Evolutionary conservation across 129 eudicot genomes (phyloP).

Genomic region (Artemisia tridentata): DNA sequence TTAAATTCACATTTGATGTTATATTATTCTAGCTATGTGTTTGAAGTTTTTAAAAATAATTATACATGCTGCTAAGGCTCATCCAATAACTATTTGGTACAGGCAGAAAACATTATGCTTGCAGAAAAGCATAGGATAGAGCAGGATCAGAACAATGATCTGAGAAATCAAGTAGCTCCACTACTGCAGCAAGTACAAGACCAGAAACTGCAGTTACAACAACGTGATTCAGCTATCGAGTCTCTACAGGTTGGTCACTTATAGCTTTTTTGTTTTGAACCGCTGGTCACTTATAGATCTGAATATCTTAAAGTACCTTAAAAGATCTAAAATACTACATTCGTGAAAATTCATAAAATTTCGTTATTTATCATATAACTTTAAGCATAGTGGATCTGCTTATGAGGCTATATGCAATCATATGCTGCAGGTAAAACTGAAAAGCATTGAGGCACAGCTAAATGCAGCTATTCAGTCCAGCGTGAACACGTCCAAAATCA

Average conservation of each 20-base stretch:
- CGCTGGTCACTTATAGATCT: neutral
- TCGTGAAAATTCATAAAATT: neutral
- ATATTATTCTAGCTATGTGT: neutral
- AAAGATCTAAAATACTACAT: neutral
- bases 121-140: slow-evolving; percentile 75
- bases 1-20: slow-evolving; percentile 5
- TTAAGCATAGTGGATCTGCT: slow-evolving; percentile 8
- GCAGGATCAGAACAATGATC: slow-evolving; percentile 79
- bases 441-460: slow-evolving; percentile 57
- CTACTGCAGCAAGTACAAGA: slow-evolving; percentile 72
- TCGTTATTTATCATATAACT: slow-evolving; percentile 5
- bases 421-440: slow-evolving; percentile 63
- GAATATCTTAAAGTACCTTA: slow-evolving; percentile 10
- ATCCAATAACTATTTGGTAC: slow-evolving; percentile 20
- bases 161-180: slow-evolving; percentile 76
- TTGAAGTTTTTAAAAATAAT: too few relatives aligned
- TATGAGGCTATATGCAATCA: slow-evolving; percentile 15
- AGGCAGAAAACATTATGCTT: slow-evolving; percentile 80
- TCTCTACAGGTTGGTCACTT: slow-evolving; percentile 64
- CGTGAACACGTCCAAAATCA: slow-evolving; percentile 39
- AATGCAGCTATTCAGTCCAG: slow-evolving; percentile 48
- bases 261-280: neutral
- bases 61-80: neutral
- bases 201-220: slow-evolving; percentile 69
- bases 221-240: slow-evolving; percentile 71